Conservation (phyloP, 129 eudicot species). For the Lactuca saligna region DNA sequence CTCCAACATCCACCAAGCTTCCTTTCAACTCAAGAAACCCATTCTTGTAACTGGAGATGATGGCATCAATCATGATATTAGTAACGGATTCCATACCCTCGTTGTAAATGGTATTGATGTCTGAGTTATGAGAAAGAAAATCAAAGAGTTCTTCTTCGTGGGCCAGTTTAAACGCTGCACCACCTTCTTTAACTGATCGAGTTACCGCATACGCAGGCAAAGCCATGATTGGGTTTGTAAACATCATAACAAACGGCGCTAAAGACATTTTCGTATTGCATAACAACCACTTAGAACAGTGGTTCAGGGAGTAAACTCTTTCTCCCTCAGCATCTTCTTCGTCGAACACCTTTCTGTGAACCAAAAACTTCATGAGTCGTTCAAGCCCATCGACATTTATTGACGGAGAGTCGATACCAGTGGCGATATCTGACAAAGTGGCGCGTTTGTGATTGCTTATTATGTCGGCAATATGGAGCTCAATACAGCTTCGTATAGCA, state of each 20-base stretch:
- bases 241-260: slow-evolving; percentile 10
- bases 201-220: slow-evolving; percentile 2
- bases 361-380: slow-evolving; percentile 39
- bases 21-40: slow-evolving; percentile 14
- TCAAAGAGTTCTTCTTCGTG: slow-evolving; percentile 27
- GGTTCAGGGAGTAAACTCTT: slow-evolving; percentile 6
- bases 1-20: slow-evolving; percentile 37
- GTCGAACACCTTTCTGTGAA: slow-evolving; percentile 27
- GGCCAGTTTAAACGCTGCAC: slow-evolving; percentile 18
- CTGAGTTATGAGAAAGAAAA: background rate
- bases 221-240: background rate
- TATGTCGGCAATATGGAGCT: slow-evolving; percentile 41
- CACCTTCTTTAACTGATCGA: slow-evolving; percentile 31
- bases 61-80: background rate
- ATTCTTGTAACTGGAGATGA: background rate
- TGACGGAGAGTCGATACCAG: slow-evolving; percentile 14
- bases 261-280: background rate
- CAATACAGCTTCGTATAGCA: slow-evolving; percentile 35
- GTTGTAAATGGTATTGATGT: background rate
- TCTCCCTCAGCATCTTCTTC: background rate
- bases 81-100: background rate
- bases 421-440: slow-evolving; percentile 36
- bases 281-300: slow-evolving; percentile 8
- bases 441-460: slow-evolving; percentile 33
- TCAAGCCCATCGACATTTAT: slow-evolving; percentile 11